These are phyloP conservation scores for Spergularia bocconei DNA, from an alignment of 148 eudicot genomes.

Conservation along the genomic window DNA sequence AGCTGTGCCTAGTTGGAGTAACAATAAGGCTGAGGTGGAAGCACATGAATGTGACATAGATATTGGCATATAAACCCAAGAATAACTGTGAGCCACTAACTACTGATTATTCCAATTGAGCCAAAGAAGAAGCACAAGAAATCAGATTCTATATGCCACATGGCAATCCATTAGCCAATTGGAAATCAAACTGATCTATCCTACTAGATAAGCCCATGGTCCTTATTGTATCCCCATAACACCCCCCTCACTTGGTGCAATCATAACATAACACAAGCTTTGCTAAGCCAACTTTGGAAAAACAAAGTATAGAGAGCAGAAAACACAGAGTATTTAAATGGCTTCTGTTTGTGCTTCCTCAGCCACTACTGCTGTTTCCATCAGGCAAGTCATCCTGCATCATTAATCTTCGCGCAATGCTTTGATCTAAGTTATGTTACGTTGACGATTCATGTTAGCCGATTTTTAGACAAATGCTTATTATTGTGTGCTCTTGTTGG, in stretches of 20 bases:
- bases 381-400: constrained; percentile 47
- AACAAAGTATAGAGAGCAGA: not conserved
- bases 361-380: constrained; percentile 71
- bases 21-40: constrained; percentile 3
- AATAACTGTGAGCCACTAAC: constrained; percentile 43
- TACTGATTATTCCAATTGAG: constrained; percentile 35
- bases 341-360: constrained; percentile 93
- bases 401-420: not conserved
- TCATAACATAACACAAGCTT: not conserved
- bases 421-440: not conserved
- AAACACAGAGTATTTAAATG: constrained; percentile 32
- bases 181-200: constrained; percentile 37
- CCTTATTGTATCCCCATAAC: not conserved
- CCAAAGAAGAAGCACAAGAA: constrained; percentile 14
- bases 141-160: constrained; percentile 52
- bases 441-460: not conserved
- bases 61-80: not conserved
- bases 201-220: constrained; percentile 30
- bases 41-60: constrained; percentile 12
- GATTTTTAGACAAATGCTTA: not conserved
- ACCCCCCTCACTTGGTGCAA: not conserved
- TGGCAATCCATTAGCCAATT: constrained; percentile 58
- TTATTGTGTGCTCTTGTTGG: not conserved
- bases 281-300: not conserved
- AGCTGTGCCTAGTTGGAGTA: not conserved